Percentiles rank a stretch among this genome's conserved stretches.
phyloP scores from a whole-genome alignment of 192 early-diverging fungal species.

The Podila minutissima region DNA sequence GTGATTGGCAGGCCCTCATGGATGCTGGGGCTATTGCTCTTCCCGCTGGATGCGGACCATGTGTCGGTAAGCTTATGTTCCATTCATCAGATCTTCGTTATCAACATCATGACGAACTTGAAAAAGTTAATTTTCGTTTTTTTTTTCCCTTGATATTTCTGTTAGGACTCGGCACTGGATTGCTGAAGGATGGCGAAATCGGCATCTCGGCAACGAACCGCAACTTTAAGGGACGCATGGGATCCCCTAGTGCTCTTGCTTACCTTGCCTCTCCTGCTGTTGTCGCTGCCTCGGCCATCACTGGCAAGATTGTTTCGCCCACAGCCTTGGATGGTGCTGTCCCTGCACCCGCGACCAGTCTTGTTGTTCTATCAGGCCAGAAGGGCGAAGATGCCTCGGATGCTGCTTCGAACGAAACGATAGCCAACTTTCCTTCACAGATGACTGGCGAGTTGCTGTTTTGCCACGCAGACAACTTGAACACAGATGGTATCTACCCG shows the following conservation, averaged over 20 bases:
- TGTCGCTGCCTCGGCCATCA: constrained; percentile 92
- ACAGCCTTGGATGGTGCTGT: constrained; percentile 12
- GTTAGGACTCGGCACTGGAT: constrained; percentile 85
- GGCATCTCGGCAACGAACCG: constrained; percentile 99
- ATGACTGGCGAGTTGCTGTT: constrained; percentile 90
- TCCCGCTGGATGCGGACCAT: constrained; percentile 97
- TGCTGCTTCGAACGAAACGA: constrained; percentile 41
- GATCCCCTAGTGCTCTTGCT: constrained; percentile 88
- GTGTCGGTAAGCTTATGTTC: constrained; percentile 70
- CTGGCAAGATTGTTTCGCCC: constrained; percentile 78
- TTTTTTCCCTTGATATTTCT: neutral
- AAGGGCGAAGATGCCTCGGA: neutral
- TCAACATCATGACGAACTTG: too few relatives aligned
- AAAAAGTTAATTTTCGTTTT: too few relatives aligned
- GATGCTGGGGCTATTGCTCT: constrained; percentile 90
- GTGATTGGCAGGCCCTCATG: constrained; percentile 89
- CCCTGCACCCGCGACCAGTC: constrained; percentile 16
- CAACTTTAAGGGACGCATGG: constrained; percentile 99
- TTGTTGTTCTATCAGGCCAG: constrained; percentile 20
- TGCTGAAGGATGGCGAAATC: constrained; percentile 95
- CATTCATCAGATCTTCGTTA: neutral
- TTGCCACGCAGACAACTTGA: constrained; percentile 93
- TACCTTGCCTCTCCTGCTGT: constrained; percentile 97
- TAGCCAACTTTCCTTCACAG: constrained; percentile 79
- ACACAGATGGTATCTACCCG: constrained; percentile 99